Evolutionary conservation across 148 eudicot species (phyloP).

Genomic region (Mesembryanthemum crystallinum): DNA sequence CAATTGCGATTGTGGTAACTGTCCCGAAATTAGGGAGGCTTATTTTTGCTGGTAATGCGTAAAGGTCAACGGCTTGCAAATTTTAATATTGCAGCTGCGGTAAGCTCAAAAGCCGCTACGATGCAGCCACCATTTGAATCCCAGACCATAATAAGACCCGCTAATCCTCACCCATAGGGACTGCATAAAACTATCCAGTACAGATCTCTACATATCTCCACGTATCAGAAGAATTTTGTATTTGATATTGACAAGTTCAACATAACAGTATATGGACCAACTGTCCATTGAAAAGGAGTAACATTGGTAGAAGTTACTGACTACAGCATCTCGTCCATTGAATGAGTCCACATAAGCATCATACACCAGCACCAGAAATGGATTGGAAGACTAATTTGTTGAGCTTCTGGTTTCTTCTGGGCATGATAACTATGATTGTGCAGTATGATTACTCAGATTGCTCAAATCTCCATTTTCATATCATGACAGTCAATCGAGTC

Average conservation of each 20-base stretch:
- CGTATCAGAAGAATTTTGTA: background rate
- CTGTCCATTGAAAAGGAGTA: background rate
- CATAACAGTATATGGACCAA: background rate
- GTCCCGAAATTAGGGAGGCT: no score
- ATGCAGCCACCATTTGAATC: no score
- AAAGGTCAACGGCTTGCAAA: no score
- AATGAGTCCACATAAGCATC: background rate
- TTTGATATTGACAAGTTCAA: background rate
- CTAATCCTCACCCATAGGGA: background rate
- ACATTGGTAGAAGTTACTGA: background rate
- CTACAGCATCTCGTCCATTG: background rate
- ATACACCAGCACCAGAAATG: background rate
- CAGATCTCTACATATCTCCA: background rate
- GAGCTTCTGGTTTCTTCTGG: background rate
- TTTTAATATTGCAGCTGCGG: no score
- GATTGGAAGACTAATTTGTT: background rate
- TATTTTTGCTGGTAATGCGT: no score
- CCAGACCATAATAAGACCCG: background rate
- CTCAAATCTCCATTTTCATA: no score
- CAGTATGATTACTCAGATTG: no score
- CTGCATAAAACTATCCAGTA: background rate
- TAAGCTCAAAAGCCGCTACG: no score
- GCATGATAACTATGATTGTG: no score
- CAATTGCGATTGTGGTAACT: no score
- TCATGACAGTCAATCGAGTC: no score